Percentiles rank a stretch among this genome's conserved stretches.
These are phyloP conservation scores for Paulownia fortunei DNA, from an alignment of 257 asterid genomes.

Conservation along the genomic window DNA sequence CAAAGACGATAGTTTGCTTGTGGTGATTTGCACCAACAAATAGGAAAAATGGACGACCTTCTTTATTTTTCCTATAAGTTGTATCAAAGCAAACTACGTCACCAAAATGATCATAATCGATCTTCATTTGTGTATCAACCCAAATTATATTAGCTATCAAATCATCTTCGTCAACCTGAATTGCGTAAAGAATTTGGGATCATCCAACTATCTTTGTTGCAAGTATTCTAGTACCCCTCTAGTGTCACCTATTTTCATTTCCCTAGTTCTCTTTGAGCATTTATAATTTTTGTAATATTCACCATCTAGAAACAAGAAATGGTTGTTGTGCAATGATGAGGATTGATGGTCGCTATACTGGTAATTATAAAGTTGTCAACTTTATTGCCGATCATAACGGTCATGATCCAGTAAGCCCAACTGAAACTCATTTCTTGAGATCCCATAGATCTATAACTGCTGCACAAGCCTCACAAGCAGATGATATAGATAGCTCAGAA, in stretches of 20 bases:
- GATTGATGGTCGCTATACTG: no score
- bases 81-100: constrained; percentile 18
- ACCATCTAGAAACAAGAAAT: not conserved
- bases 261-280: not conserved
- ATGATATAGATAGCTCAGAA: not conserved
- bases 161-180: not conserved
- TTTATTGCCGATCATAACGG: no score
- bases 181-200: not conserved
- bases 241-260: constrained; percentile 10
- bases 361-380: no score
- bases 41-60: not conserved
- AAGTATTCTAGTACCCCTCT: constrained; percentile 13
- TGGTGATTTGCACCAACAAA: constrained; percentile 21
- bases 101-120: not conserved
- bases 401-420: no score
- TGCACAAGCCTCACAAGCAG: no score
- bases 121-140: not conserved
- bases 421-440: no score
- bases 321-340: not conserved
- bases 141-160: not conserved
- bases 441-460: no score
- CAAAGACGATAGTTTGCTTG: not conserved
- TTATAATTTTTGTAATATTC: not conserved
- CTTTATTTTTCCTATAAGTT: not conserved
- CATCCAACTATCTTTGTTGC: not conserved